Base-by-base conservation (phyloP, 169 alveolate species). In the Plasmodium relictum region DNA sequence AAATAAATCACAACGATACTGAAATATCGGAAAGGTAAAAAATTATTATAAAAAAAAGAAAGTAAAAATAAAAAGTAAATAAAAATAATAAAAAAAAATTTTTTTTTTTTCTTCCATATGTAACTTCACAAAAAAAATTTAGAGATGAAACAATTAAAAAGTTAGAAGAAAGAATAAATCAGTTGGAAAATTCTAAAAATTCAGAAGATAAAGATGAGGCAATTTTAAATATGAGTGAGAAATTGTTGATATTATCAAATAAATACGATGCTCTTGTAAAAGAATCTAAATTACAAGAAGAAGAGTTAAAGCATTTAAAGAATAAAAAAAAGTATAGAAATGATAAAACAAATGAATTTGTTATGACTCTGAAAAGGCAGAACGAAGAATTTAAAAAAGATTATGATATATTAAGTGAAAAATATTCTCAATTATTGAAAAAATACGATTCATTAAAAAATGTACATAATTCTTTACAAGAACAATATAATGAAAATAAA, bases 321-420 rank as follows among this genome's bases (percentile, higher is more conserved):
- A 83, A 83, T 68, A 83, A 83, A 62, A 83, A 83, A 56, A 83
- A 68, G 58, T 83, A 83, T 71, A 59, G 73, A 68, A 83, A 83
- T 26, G 85, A 83, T 26, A 56, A 68, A 52, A 83, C 91, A 20
- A 58, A 83, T 83, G 91, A 83, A 45, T 83, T 37, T 45, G 52
- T 83, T 66, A 42, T 52, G 10, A 58, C 85, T 14, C 31, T 83
- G 39, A 83, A 68, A 83, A 83, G 66, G 52, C 91, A 83, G 12
- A 83, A 83, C 54, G 65, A 83, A 20, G 91, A 83, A 37, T 52
- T 68, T 83, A 83, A 83, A 83, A 83, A 83, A 26, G 91, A 83
- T 6, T 18, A 61, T 22, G 91, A 68, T 50, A 16, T 18, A 18
- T 9, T 83, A 83, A 68, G 59, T 44, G 73, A 66, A 42, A 83